Conservation (phyloP, 78 protist genomes). For the Bigelowiella natans region DNA sequence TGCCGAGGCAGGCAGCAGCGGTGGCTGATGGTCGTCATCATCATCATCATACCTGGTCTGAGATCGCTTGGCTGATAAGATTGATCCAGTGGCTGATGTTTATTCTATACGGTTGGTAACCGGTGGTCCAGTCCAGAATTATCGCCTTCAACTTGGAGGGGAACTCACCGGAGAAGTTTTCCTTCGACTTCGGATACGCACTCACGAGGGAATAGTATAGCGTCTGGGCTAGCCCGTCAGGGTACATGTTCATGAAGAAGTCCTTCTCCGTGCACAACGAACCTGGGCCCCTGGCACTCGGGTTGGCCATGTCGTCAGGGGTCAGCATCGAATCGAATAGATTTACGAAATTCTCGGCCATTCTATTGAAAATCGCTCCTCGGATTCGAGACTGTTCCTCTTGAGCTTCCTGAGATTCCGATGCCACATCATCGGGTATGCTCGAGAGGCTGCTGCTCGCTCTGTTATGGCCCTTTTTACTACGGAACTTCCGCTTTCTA, state of each 20-base stretch:
- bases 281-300: not conserved
- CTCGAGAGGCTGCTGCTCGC: no score
- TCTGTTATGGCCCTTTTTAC: no score
- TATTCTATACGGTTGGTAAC: not conserved
- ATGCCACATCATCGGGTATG: no score
- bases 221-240: not conserved
- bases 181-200: not conserved
- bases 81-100: not conserved
- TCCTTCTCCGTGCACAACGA: not conserved
- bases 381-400: not conserved
- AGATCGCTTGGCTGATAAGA: no score
- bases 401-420: no score
- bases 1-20: no score
- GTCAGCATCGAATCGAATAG: not conserved
- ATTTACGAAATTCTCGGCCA: not conserved
- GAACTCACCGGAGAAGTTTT: not conserved
- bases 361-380: not conserved
- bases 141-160: not conserved
- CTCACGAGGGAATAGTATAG: not conserved
- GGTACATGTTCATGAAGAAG: not conserved
- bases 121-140: not conserved
- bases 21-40: no score
- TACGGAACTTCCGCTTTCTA: no score
- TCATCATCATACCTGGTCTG: no score
- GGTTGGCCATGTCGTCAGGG: not conserved